Conservation (phyloP, 192 early-diverging fungal genomes). For the Phlyctochytrium bullatum region DNA sequence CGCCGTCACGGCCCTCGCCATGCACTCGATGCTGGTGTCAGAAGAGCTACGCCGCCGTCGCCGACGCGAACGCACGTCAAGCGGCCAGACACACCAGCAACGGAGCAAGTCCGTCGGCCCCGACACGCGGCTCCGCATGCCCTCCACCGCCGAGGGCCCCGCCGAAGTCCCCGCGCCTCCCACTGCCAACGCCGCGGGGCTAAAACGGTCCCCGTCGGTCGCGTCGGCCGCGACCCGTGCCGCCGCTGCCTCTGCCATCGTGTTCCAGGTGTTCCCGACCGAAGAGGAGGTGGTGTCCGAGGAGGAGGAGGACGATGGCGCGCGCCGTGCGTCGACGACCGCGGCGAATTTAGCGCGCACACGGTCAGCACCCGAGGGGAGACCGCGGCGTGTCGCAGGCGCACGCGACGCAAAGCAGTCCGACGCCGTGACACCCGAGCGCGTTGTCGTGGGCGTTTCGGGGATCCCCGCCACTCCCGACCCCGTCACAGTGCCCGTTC, state of each 20-base stretch:
- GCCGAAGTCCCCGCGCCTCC: not conserved
- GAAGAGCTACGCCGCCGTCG: not conserved
- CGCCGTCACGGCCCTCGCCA: not conserved
- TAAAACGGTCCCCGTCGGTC: not conserved
- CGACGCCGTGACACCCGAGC: not conserved
- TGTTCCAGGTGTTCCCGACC: not conserved
- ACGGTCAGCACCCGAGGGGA: not conserved
- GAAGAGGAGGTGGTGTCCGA: not conserved
- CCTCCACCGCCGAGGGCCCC: not conserved
- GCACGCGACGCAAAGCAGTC: not conserved
- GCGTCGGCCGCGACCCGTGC: not conserved
- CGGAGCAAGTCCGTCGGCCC: not conserved
- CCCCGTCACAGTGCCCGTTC: not conserved
- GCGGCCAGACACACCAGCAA: not conserved
- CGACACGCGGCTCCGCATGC: not conserved
- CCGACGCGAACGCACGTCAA: not conserved
- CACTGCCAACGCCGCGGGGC: not conserved
- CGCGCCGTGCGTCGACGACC: not conserved
- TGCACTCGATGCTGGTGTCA: conserved; percentile 2
- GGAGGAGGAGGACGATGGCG: conserved; percentile 2
- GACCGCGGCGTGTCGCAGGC: not conserved
- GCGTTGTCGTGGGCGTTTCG: not conserved
- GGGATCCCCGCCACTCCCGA: not conserved
- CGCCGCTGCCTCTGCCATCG: not conserved
- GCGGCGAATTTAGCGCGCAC: no score